Evolutionary conservation across 352 stramenopile species (phyloP).

Genomic region (Globisporangium irregulare): DNA sequence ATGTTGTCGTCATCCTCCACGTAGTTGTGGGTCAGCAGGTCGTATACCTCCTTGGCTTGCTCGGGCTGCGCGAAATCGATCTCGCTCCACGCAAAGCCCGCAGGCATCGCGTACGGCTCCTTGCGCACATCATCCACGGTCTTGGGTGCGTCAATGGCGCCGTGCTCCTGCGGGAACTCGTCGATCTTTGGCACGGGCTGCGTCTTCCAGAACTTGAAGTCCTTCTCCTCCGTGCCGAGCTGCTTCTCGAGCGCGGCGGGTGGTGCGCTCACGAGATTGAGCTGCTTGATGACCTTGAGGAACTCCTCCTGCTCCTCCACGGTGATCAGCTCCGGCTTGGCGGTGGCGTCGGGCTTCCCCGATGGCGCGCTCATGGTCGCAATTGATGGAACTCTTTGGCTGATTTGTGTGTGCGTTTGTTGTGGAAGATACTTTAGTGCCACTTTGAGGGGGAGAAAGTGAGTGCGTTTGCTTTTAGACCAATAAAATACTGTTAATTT

Average conservation of each 20-base stretch:
- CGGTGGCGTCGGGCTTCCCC: not conserved
- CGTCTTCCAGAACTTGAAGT: conserved; percentile 91
- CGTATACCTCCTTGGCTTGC: conserved; percentile 93
- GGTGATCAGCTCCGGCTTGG: conserved; percentile 34
- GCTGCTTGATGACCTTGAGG: conserved; percentile 58
- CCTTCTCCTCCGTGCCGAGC: conserved; percentile 24
- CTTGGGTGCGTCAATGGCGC: conserved; percentile 93
- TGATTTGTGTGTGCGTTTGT: not conserved
- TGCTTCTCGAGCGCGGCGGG: conserved; percentile 15
- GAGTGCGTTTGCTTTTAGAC: too few relatives aligned
- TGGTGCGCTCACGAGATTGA: conserved; percentile 39
- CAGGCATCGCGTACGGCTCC: conserved; percentile 95
- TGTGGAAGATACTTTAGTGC: not conserved
- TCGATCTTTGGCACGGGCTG: conserved; percentile 82
- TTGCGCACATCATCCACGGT: conserved; percentile 85
- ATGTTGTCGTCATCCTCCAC: conserved; percentile 98
- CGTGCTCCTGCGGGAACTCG: conserved; percentile 71
- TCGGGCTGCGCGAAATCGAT: conserved; percentile 85
- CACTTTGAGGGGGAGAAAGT: too few relatives aligned
- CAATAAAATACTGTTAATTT: too few relatives aligned
- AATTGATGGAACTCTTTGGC: not conserved
- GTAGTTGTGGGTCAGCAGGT: conserved; percentile 97
- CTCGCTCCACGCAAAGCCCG: conserved; percentile 92
- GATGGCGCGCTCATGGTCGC: not conserved
- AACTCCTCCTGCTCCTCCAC: conserved; percentile 75